Conservation (phyloP, 1,139 yeast species). For the Taphrina sp. region DNA sequence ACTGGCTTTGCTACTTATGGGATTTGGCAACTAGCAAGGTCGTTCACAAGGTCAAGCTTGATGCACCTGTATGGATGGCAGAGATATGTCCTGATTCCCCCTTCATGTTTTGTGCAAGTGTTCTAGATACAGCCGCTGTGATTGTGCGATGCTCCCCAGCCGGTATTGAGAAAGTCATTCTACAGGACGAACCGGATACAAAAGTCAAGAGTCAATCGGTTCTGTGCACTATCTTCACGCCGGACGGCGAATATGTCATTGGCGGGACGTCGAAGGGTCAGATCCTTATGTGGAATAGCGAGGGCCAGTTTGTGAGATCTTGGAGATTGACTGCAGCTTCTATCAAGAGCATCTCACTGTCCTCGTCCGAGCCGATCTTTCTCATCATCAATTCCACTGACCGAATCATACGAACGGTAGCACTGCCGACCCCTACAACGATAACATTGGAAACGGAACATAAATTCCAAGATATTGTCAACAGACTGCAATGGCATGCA, state of each 20-base stretch:
- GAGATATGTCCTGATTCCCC: slow-evolving; percentile 55
- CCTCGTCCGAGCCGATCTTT: slow-evolving; percentile 60
- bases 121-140: slow-evolving; percentile 45
- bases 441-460: slow-evolving; percentile 61
- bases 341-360: slow-evolving; percentile 66
- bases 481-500: slow-evolving; percentile 84
- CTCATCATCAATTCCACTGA: slow-evolving; percentile 80
- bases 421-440: slow-evolving; percentile 38
- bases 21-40: slow-evolving; percentile 56
- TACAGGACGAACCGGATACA: slow-evolving; percentile 41
- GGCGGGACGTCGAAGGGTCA: slow-evolving; percentile 82
- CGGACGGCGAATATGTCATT: slow-evolving; percentile 56
- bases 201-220: slow-evolving; percentile 42
- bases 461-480: slow-evolving; percentile 87
- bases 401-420: slow-evolving; percentile 69
- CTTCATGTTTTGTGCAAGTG: slow-evolving; percentile 57
- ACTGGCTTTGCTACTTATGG: slow-evolving; percentile 83
- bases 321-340: slow-evolving; percentile 64
- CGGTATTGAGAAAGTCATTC: slow-evolving; percentile 39
- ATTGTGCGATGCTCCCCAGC: slow-evolving; percentile 40
- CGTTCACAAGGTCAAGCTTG: slow-evolving; percentile 54
- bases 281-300: slow-evolving; percentile 52
- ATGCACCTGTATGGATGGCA: slow-evolving; percentile 73
- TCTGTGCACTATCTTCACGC: slow-evolving; percentile 46
- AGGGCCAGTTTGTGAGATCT: slow-evolving; percentile 49